Base-by-base conservation (phyloP, 805 yeast species). In the Ogataea neopini region DNA sequence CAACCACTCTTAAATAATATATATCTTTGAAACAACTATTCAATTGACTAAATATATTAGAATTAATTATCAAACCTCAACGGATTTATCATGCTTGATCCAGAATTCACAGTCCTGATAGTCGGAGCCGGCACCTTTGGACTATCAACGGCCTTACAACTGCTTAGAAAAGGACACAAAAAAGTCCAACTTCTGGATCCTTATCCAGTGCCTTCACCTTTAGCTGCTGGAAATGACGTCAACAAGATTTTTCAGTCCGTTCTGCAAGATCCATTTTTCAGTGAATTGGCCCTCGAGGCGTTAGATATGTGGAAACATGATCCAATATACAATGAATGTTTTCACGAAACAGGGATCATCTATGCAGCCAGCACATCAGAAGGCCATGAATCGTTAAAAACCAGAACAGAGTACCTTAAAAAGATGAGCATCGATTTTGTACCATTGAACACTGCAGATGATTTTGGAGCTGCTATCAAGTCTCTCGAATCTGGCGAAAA, bases 41-140 rank as follows among this genome's bases (percentile, higher is more conserved):
- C n/a, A n/a, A n/a, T n/a, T n/a, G n/a, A n/a, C n/a, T n/a, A n/a
- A n/a, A n/a, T n/a, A n/a, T n/a, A n/a, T n/a, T n/a, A n/a, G n/a
- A n/a, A n/a, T n/a, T n/a, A n/a, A n/a, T n/a, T n/a, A n/a, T n/a
- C n/a, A n/a, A n/a, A n/a, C n/a, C n/a, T n/a, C n/a, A n/a, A n/a
- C n/a, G n/a, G n/a, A n/a, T n/a, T 17, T 14, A 26, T 6, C 3
- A 45, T 40, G 45, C 11, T 41, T 3, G 41, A 34, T 13, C 10
- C 25, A 29, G 39, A 41, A n/a, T 8, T 42, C 8, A 20, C 35
- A 10, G 52, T 67, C 15, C 53, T 70, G 3, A 61, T 70, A 19
- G 59, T 73, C n/a, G 77, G 77, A 3, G 72, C 73, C 25, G 76
- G 77, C 1, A 70, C 74, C 0, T 72, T 70, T 55, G 78, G 77